Conservation (phyloP, 192 early-diverging fungal species). For the Linnemannia zychae region DNA sequence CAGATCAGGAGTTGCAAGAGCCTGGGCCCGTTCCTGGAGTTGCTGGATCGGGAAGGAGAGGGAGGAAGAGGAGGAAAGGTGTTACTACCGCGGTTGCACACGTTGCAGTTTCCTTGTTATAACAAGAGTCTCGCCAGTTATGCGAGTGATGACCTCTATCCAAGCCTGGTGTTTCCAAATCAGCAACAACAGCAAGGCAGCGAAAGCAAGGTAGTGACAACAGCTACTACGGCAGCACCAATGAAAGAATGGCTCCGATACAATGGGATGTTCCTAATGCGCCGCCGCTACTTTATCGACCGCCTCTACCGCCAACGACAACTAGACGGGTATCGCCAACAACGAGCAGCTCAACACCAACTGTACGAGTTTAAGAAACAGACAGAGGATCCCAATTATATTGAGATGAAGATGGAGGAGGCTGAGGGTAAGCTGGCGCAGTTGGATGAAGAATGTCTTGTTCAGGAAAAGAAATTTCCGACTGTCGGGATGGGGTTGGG, state of each 20-base stretch:
- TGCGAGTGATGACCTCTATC: background rate
- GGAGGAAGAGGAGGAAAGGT: background rate
- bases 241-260: background rate
- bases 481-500: background rate
- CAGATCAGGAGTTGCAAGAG: background rate
- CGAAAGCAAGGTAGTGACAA: background rate
- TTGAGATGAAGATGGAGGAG: background rate
- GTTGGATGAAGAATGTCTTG: background rate
- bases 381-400: background rate
- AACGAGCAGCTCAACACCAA: background rate
- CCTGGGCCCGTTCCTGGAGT: background rate
- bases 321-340: background rate
- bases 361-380: background rate
- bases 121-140: background rate
- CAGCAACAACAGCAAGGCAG: background rate
- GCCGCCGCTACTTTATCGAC: background rate
- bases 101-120: background rate
- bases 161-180: background rate
- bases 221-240: background rate
- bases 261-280: constrained; percentile 1
- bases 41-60: background rate
- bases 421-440: background rate
- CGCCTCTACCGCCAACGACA: background rate
- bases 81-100: background rate
- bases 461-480: background rate